Conservation (phyloP, 108 stramenopile species). For the Skeletonema tropicum region DNA sequence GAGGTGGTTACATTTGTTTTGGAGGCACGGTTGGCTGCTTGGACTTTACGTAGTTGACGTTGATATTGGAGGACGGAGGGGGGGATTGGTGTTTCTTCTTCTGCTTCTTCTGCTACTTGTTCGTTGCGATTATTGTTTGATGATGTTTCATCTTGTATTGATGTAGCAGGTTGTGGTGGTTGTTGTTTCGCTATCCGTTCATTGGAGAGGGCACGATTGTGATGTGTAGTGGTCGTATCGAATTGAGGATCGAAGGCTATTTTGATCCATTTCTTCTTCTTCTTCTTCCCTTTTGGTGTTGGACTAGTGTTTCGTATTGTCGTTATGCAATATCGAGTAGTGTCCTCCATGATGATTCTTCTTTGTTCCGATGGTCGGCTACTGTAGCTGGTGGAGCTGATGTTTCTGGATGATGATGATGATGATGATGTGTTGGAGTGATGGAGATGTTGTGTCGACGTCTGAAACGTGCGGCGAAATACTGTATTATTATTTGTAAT, state of each 20-base stretch:
- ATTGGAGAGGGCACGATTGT: neutral
- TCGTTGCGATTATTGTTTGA: neutral
- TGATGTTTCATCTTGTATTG: too few relatives aligned
- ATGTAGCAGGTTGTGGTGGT: neutral
- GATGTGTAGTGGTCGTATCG: neutral
- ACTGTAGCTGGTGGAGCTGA: too few relatives aligned
- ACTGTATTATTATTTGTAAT: neutral
- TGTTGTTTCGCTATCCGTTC: neutral
- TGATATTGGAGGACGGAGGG: constrained; percentile 80
- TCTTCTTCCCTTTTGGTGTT: too few relatives aligned
- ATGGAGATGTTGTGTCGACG: neutral
- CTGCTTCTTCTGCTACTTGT: neutral
- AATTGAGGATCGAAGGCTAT: neutral
- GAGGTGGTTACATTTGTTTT: constrained; percentile 33
- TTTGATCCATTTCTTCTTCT: neutral
- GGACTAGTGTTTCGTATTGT: too few relatives aligned
- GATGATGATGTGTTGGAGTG: neutral
- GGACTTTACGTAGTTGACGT: constrained; percentile 69
- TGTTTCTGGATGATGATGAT: neutral
- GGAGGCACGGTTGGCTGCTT: constrained; percentile 52
- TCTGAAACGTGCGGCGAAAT: neutral
- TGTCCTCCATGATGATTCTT: neutral
- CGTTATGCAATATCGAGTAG: neutral
- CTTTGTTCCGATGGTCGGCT: neutral
- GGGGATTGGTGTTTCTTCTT: constrained; percentile 45